A percentile compares a stretch with the other conserved stretches of the same genome.
Conservation (phyloP, 2,329 filamentous ascomycete genomes). For the Hysterium pulicare region DNA sequence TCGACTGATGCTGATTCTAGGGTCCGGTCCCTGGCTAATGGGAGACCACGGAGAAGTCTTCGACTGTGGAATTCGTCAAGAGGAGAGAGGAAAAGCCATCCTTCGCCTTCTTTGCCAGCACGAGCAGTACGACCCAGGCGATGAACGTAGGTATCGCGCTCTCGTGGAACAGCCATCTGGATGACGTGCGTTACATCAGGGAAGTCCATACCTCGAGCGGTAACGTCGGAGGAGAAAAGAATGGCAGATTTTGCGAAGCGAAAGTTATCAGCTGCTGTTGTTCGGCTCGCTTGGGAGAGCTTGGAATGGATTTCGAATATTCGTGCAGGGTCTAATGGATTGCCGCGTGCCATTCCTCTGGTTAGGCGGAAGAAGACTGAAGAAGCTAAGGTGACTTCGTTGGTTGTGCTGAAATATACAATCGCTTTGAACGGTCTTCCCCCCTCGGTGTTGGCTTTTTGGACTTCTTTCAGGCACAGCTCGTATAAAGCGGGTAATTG, state of each 20-base stretch:
- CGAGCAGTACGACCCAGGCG: slow-evolving; percentile 55
- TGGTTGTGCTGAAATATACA: slow-evolving; percentile 80
- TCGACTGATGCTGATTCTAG: slow-evolving; percentile 52
- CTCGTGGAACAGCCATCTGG: slow-evolving; percentile 46
- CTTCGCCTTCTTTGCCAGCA: slow-evolving; percentile 69
- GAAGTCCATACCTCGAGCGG: slow-evolving; percentile 53
- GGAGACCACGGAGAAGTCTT: slow-evolving; percentile 55
- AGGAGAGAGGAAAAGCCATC: slow-evolving; percentile 62
- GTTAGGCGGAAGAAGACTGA: slow-evolving; percentile 55
- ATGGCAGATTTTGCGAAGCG: slow-evolving; percentile 57
- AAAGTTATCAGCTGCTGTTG: slow-evolving; percentile 69
- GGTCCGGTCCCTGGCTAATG: slow-evolving; percentile 54
- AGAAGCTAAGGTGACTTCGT: slow-evolving; percentile 64
- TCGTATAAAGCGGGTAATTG: slow-evolving; percentile 74
- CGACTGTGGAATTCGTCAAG: slow-evolving; percentile 51
- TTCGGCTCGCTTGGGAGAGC: slow-evolving; percentile 67
- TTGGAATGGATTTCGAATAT: slow-evolving; percentile 72
- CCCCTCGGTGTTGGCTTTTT: slow-evolving; percentile 41
- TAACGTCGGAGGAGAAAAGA: slow-evolving; percentile 50
- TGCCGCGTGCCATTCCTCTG: slow-evolving; percentile 31
- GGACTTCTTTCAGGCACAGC: slow-evolving; percentile 61
- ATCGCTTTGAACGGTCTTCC: slow-evolving; percentile 86
- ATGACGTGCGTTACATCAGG: slow-evolving; percentile 53
- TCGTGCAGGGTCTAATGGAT: slow-evolving; percentile 32
- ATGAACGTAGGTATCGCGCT: slow-evolving; percentile 50